Percentiles rank a stretch among this genome's conserved stretches.
phyloP scores from a whole-genome alignment of 805 yeast species.

The Metschnikowia noctiluminum region DNA sequence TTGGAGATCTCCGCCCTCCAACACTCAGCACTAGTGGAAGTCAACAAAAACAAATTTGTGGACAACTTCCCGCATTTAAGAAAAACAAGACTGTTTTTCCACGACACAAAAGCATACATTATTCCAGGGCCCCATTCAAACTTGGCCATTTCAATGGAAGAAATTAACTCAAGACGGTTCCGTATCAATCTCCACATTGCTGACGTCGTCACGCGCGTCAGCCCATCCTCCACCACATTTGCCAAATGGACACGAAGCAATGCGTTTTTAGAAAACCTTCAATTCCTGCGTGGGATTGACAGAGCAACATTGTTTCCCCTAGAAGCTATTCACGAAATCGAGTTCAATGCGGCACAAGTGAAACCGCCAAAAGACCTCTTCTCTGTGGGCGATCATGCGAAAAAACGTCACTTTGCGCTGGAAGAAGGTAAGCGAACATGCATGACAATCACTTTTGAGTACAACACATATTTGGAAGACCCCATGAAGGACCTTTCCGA shows the following conservation, averaged over 20 bases:
- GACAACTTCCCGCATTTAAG: constrained; percentile 36
- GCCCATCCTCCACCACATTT: constrained; percentile 23
- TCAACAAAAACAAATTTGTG: neutral
- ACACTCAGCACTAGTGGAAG: constrained; percentile 5
- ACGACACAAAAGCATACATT: constrained; percentile 32
- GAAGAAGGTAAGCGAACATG: constrained; percentile 23
- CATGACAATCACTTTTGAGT: constrained; percentile 36
- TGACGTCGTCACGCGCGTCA: constrained; percentile 34
- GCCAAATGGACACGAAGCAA: constrained; percentile 12
- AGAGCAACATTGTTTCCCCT: constrained; percentile 1
- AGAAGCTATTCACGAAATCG: constrained; percentile 1
- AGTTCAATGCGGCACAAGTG: neutral
- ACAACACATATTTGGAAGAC: constrained; percentile 30
- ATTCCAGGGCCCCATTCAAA: constrained; percentile 20
- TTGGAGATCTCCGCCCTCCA: constrained; percentile 9
- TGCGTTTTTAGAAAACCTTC: constrained; percentile 1
- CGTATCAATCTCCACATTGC: constrained; percentile 40
- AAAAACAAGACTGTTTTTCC: constrained; percentile 18
- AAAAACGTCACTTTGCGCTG: neutral
- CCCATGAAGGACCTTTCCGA: constrained; percentile 26
- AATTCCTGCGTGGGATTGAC: neutral
- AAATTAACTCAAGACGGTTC: constrained; percentile 34
- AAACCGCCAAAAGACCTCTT: neutral
- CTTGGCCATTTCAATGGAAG: constrained; percentile 36
- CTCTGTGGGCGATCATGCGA: constrained; percentile 8